These are phyloP conservation scores for Pyricularia sp. DNA, from an alignment of 2,329 filamentous ascomycete genomes.

Conservation along the genomic window DNA sequence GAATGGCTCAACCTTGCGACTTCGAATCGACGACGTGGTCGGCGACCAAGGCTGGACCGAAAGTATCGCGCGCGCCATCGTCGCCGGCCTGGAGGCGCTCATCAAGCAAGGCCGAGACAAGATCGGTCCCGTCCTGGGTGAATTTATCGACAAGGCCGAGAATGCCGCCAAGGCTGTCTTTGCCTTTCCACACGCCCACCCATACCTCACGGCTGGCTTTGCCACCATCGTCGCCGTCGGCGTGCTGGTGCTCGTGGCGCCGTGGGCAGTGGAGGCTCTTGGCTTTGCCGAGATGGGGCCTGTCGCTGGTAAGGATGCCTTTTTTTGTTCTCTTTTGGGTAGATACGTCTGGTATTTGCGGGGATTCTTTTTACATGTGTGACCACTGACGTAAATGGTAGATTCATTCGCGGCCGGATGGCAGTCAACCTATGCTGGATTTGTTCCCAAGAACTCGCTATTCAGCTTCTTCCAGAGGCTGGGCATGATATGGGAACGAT, in stretches of 20 bases:
- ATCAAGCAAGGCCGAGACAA: background rate
- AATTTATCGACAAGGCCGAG: background rate
- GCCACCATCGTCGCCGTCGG: slow-evolving; percentile 2
- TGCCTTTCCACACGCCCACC: background rate
- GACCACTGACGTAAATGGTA: slow-evolving; percentile 2
- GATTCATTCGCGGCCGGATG: slow-evolving; percentile 28
- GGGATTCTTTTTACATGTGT: background rate
- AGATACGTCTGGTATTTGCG: too few relatives aligned
- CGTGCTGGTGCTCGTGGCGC: background rate
- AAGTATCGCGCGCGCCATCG: background rate
- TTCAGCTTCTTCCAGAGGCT: slow-evolving; percentile 31
- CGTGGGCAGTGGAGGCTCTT: background rate
- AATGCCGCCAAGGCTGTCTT: background rate
- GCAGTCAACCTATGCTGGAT: slow-evolving; percentile 25
- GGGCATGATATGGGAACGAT: slow-evolving; percentile 23
- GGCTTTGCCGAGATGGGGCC: background rate
- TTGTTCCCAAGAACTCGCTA: slow-evolving; percentile 28
- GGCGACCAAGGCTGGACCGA: slow-evolving; percentile 1
- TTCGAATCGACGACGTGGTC: background rate
- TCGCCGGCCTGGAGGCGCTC: background rate
- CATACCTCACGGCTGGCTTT: background rate
- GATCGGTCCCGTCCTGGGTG: background rate
- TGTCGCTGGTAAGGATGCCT: background rate
- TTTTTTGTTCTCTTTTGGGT: too few relatives aligned
- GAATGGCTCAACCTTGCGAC: background rate